Base-by-base conservation (phyloP, 306 rosid species). In the Gleditsia sinensis region DNA sequence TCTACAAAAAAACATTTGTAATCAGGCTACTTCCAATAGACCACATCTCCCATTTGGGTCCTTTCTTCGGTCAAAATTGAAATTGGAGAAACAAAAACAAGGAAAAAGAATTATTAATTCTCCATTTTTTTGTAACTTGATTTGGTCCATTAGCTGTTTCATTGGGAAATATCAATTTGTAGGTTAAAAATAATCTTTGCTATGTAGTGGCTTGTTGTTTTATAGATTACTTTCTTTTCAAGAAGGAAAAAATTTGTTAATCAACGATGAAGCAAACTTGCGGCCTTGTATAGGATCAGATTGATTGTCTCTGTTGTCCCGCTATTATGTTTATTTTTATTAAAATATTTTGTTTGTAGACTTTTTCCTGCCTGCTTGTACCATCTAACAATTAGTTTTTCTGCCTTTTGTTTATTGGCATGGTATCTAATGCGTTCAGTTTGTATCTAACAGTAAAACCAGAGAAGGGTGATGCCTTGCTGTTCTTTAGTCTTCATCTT, bases 401-500 rank as follows among this genome's bases (percentile, higher is more conserved):
- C 39, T 57, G 20, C 30, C 63, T 6, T 30, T 61, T 33, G 34
- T 27, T 25, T 24, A n/a, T 25, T 17, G 8, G 28, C 45, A 33
- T 59, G 16, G n/a, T 2, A 7, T 17, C 30, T 43, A 60, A 77
- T 32, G 9, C 19, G 9, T 66, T 72, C 19, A 43, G 30, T 78
- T 61, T 58, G 2, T 61, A 20, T 33, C 48, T 33, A 11, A 74
- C 91, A 94, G 99, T 94, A 75, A 90, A 87, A 87, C 90, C 99
- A 16, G 71, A 7, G 51, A 90, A 88, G 77, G 99, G 99, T 11
- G 97, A 94, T 54, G 98, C 99, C 40, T 78, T 94, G 86, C 79
- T 94, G 83, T 94, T 94, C 93, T 94, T 94, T 84, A 92, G 96
- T 79, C 96, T 94, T 59, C 88, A 87, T 86, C 96, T 86, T 0